Conservation (phyloP, 345 rosid species). For the Lumnitzera racemosa region DNA sequence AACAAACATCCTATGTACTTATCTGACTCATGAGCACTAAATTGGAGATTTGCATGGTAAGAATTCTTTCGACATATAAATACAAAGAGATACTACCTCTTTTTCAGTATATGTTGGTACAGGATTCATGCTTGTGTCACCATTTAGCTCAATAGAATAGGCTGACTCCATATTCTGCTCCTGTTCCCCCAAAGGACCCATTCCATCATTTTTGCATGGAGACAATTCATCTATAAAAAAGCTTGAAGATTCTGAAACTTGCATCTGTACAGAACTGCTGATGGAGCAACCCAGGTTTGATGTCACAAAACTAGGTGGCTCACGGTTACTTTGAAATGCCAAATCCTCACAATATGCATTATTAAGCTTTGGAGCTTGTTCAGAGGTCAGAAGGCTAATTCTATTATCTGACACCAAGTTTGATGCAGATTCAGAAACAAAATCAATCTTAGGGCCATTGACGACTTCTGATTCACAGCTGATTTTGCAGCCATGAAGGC, state of each 20-base stretch:
- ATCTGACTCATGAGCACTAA: not conserved
- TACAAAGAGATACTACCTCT: slow-evolving; percentile 33
- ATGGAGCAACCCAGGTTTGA: slow-evolving; percentile 19
- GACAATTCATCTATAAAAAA: slow-evolving; percentile 19
- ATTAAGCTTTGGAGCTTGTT: slow-evolving; percentile 22
- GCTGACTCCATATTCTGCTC: slow-evolving; percentile 22
- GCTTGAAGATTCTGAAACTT: slow-evolving; percentile 31
- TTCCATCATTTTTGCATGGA: slow-evolving; percentile 24
- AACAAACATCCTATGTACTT: too few species aligned
- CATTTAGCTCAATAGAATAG: slow-evolving; percentile 29
- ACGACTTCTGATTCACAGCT: slow-evolving; percentile 23
- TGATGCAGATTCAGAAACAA: slow-evolving; percentile 25
- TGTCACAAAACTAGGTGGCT: slow-evolving; percentile 24
- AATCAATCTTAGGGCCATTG: slow-evolving; percentile 28
- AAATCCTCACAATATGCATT: slow-evolving; percentile 34
- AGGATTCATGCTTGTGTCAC: slow-evolving; percentile 24
- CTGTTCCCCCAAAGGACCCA: slow-evolving; percentile 21
- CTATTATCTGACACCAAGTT: slow-evolving; percentile 32
- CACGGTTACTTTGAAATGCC: slow-evolving; percentile 21
- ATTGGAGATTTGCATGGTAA: not conserved
- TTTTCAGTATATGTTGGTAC: slow-evolving; percentile 37
- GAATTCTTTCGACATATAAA: not conserved
- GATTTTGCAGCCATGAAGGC: slow-evolving; percentile 19
- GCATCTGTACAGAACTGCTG: slow-evolving; percentile 33
- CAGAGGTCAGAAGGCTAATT: slow-evolving; percentile 15